Conservation (phyloP, 1,139 yeast genomes). For the Suhomyces ambrosiae region DNA sequence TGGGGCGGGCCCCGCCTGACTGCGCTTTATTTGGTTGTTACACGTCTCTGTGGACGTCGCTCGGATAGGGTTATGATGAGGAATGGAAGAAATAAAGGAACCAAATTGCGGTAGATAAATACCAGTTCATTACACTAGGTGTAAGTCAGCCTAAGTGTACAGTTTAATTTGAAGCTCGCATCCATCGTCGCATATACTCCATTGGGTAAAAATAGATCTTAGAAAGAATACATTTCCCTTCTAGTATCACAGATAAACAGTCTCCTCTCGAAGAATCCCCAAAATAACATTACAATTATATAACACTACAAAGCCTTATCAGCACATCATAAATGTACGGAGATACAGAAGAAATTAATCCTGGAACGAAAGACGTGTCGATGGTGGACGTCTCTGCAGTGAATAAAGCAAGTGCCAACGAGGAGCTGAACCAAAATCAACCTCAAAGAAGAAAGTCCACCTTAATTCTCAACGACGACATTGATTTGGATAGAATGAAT, state of each 20-base stretch:
- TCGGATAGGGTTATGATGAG: constrained; percentile 2
- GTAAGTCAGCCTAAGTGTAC: not conserved
- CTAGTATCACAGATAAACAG: not conserved
- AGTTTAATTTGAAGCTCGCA: not conserved
- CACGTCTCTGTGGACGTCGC: constrained; percentile 2
- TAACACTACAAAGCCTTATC: not conserved
- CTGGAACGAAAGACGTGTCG: constrained; percentile 35
- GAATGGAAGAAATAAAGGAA: not conserved
- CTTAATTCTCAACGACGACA: constrained; percentile 44
- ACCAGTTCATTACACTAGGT: not conserved
- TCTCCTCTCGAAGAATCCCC: not conserved
- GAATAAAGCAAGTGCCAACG: constrained; percentile 3
- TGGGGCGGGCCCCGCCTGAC: constrained; percentile 5
- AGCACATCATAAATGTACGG: constrained; percentile 9
- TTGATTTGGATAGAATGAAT: constrained; percentile 42
- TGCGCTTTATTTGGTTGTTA: not conserved
- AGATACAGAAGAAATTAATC: constrained; percentile 4
- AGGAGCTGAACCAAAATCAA: constrained; percentile 22
- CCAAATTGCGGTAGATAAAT: not conserved
- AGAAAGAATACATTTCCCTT: not conserved
- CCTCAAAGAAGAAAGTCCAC: constrained; percentile 46
- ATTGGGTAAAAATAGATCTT: too few species aligned
- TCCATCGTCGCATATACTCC: too few species aligned
- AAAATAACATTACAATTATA: not conserved
- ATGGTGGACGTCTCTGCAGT: constrained; percentile 45